Evolutionary conservation across 352 stramenopile genomes (phyloP), one percentile per base, ranked within the genome.

Genomic region (Aphanomyces invadans): DNA sequence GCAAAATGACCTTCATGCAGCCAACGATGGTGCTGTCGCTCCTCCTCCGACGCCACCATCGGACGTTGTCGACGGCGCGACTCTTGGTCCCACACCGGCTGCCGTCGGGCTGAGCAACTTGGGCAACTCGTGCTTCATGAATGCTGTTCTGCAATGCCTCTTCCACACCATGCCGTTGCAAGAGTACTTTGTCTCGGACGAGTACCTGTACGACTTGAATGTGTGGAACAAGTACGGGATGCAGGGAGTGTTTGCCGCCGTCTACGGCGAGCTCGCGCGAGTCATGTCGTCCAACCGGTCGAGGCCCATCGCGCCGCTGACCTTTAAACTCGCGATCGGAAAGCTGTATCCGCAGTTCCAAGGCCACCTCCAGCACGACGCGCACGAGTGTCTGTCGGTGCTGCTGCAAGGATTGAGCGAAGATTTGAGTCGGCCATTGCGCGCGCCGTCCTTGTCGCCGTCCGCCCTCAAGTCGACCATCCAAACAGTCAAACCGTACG

Each of bases 321-420:
- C 70, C 9, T 87, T 98, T 70, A 92, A 96, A 59, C 73, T 75
- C 21, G 74, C 82, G 2, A 71, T 98, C 15, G 73, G 71, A 9
- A 73, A 71, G 25, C 82, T 97, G 46, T 88, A 93, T 32, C 82
- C 85, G 1, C 76, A 97, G 42, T 97, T 99, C 69, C 68, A 72
- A 12, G 95, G 97, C 12, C 86, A 92, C 56, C 81, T 85, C 5
- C 96, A 99, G 74, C 96, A 99, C 64, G 97, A 99, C 72, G 86
- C 90, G 2, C 91, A 99, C 69, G 97, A 99, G 69, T 86, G 98
- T 12, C 72, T 99, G 0, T 75, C 76, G 0, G 95, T 88, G 28
- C 71, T 99, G 11, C 69, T 99, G 4, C 87, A 95, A 71, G 83
- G 82, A 25, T 80, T 99, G 17, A 87, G 91, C 61, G 94, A 98